Evolutionary conservation across 495 filamentous ascomycete species (phyloP), one percentile per base, ranked within the genome.

Genomic region (Stereocaulon alpinum): DNA sequence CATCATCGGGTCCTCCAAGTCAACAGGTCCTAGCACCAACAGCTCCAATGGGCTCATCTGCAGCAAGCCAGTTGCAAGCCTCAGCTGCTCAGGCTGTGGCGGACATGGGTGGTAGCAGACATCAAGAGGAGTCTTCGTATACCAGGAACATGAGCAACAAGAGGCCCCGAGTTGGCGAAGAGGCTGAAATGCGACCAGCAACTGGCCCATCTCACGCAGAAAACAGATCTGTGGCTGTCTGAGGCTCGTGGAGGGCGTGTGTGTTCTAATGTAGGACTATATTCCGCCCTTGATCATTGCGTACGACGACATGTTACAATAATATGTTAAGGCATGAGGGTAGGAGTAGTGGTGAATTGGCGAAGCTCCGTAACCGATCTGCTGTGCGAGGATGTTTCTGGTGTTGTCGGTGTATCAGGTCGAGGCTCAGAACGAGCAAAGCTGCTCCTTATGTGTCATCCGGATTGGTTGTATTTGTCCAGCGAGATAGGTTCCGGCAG

Each of bases 81-180:
- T 68, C 68, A 20, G 71, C 74, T 49, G 73, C 73, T 20, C 67
- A 71, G 29, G 68, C 62, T 41, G 60, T 73, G 12, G 71, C 70
- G 1, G 69, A 61, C 43, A 58, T 73, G 40, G 65, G 68, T 45
- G 63, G 56, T 12, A 63, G 55, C 15, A 71, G 70, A 53, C 65
- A 73, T 55, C 63, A 65, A 3, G 68, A 70, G n/a, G 66, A 72
- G 15, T 32, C 56, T 53, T 27, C 44, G 27, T 41, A 59, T 29
- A 41, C 22, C 27, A 56, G 51, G 45, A 48, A 20, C 34, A 42
- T 40, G 22, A 55, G 40, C 15, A 55, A 51, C 40, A 58, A 67
- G 54, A 59, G 58, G 43, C 47, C 53, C 42, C 55, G 62, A 30
- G 51, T 49, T 47, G 57, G 49, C 18, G 49, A 60, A 27, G 61